Evolutionary conservation across 352 stramenopile genomes (phyloP), one percentile per base, ranked within the genome.

Genomic region (Pythium rhizo-oryzae): DNA sequence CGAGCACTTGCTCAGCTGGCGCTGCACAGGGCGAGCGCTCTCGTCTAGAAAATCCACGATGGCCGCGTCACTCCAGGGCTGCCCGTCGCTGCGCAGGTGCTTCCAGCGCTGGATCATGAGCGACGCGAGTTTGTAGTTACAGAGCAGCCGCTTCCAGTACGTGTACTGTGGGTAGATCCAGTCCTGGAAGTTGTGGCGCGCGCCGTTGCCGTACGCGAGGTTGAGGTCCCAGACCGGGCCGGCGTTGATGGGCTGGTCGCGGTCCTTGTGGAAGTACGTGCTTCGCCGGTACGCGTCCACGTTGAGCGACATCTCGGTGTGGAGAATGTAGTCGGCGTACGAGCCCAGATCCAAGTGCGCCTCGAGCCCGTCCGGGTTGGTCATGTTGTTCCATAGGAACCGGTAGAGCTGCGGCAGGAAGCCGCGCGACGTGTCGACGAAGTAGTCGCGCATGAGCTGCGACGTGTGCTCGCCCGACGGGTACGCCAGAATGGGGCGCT

Each of bases 221-320:
- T 94, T 92, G 12, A 94, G 59, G 46, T 94, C 85, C 85, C 85
- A 94, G 4, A 94, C 84, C 0, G 85, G 85, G 4, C 85, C 85
- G 5, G 85, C 85, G 57, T 93, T 91, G 62, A 93, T 92, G 5
- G 85, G 73, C 58, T 90, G 79, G 21, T 82, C 69, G 11, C 85
- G 80, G 69, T 93, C 85, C 62, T 93, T 93, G 66, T 90, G 88
- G 75, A 85, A 93, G 68, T 85, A 93, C 39, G 83, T 89, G 65
- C 83, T 92, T n/a, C 82, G 82, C 11, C 82, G 76, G 63, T 93
- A 93, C 2, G 85, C 83, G 60, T 93, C 85, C 18, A 91, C 81
- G 63, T 93, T 93, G 51, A 92, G 75, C 19, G 83, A 92, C 82
- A 90, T 88, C 73, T 93, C 85, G 1, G 85, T 93, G 78, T 93